Conservation (phyloP, 495 filamentous ascomycete genomes). For the Daldinia concentrica region DNA sequence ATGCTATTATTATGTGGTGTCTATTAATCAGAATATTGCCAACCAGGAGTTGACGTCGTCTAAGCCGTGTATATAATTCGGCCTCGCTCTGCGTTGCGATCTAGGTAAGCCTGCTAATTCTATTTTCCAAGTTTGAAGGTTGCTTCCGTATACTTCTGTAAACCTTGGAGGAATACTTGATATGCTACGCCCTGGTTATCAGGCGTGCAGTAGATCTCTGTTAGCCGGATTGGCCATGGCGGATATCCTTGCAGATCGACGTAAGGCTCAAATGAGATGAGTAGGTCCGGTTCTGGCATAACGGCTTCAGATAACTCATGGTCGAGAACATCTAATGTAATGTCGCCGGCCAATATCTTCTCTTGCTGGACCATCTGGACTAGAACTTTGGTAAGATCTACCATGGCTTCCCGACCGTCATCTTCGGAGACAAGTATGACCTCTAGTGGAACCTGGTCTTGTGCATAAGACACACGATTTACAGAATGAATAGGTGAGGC, state of each 20-base stretch:
- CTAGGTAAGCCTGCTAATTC: slow-evolving; percentile 6
- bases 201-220: slow-evolving; percentile 85
- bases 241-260: slow-evolving; percentile 90
- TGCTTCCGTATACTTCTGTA: slow-evolving; percentile 85
- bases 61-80: slow-evolving; percentile 6
- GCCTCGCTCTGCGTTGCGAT: background rate
- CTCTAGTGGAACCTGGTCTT: slow-evolving; percentile 62
- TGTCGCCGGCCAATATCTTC: slow-evolving; percentile 80
- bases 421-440: slow-evolving; percentile 88
- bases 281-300: slow-evolving; percentile 85
- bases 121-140: slow-evolving; percentile 90
- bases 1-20: slow-evolving; percentile 6
- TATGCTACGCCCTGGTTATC: slow-evolving; percentile 86
- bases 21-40: slow-evolving; percentile 3
- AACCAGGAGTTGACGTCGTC: slow-evolving; percentile 1
- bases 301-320: slow-evolving; percentile 77
- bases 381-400: slow-evolving; percentile 94
- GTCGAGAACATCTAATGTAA: slow-evolving; percentile 87
- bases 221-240: slow-evolving; percentile 93
- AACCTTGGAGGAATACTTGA: slow-evolving; percentile 85
- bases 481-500: slow-evolving; percentile 62
- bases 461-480: slow-evolving; percentile 29
- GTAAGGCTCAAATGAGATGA: slow-evolving; percentile 83
- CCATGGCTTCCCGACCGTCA: slow-evolving; percentile 90
- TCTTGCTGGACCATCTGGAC: slow-evolving; percentile 92